phyloP scores from a whole-genome alignment of 1,284 basidiomycete genomes.

The Moniliella sp. region DNA sequence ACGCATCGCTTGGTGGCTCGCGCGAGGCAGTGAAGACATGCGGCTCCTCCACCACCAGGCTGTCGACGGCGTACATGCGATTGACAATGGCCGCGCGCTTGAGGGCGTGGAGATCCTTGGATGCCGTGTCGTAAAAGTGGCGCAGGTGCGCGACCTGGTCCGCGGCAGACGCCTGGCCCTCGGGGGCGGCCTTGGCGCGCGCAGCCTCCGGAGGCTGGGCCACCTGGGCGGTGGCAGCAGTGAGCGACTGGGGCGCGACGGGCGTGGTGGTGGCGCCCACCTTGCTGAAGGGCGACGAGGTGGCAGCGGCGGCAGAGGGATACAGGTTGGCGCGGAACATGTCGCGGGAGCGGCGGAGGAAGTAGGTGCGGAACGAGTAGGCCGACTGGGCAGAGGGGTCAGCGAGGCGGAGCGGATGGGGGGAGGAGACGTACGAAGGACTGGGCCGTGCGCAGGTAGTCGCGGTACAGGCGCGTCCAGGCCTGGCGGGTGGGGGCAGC shows the following conservation, averaged over 20 bases:
- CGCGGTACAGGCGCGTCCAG: slow-evolving; percentile 22
- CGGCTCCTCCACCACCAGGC: slow-evolving; percentile 27
- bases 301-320: slow-evolving; percentile 1
- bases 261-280: slow-evolving; percentile 11
- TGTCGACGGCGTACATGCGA: slow-evolving; percentile 26
- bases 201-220: slow-evolving; percentile 5
- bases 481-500: slow-evolving; percentile 14
- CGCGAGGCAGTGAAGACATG: too few species aligned
- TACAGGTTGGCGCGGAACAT: slow-evolving; percentile 23
- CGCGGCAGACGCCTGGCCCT: neutral
- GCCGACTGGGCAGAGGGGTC: too few species aligned
- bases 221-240: too few species aligned
- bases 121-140: slow-evolving; percentile 5
- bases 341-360: slow-evolving; percentile 27
- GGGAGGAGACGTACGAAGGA: slow-evolving; percentile 24
- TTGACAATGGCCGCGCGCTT: slow-evolving; percentile 27
- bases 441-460: slow-evolving; percentile 23
- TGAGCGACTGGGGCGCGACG: slow-evolving; percentile 13
- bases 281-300: slow-evolving; percentile 12
- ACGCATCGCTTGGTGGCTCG: too few species aligned
- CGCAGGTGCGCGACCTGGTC: slow-evolving; percentile 2
- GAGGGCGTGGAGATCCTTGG: slow-evolving; percentile 7
- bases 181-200: neutral
- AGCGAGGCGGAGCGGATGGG: too few species aligned
- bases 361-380: slow-evolving; percentile 34